A percentile compares a stretch with the other conserved stretches of the same genome.
phyloP scores from a whole-genome alignment of 2,329 filamentous ascomycete genomes.

The Hymenotorrendiella dingleyae region DNA sequence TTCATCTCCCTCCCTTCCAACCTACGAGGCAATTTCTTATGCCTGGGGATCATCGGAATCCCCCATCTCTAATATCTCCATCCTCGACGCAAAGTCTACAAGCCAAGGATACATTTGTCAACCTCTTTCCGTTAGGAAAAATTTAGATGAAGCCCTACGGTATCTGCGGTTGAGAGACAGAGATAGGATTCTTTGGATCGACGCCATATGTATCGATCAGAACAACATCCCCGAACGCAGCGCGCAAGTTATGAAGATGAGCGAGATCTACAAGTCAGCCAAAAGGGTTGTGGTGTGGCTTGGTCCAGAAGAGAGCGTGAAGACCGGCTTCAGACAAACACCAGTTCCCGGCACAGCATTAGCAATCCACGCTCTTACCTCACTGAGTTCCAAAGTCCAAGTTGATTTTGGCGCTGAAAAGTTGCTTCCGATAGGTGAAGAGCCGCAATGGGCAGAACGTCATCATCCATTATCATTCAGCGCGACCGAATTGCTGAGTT shows the following conservation, averaged over 20 bases:
- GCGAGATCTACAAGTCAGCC: slow-evolving; percentile 16
- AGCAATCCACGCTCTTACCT: not conserved
- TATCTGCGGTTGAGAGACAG: not conserved
- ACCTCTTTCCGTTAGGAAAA: not conserved
- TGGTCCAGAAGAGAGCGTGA: slow-evolving; percentile 3
- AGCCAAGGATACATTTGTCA: no score
- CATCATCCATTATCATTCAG: not conserved
- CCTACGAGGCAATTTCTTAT: no score
- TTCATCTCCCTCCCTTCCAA: no score
- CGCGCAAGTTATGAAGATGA: slow-evolving; percentile 20
- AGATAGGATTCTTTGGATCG: slow-evolving; percentile 9
- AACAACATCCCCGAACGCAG: slow-evolving; percentile 10
- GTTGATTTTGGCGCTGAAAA: not conserved
- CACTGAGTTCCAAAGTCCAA: not conserved
- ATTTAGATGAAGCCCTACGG: not conserved
- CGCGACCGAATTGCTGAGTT: not conserved
- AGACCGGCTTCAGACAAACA: no score
- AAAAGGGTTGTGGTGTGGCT: slow-evolving; percentile 18
- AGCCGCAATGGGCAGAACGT: not conserved
- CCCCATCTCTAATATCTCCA: no score
- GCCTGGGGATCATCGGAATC: no score
- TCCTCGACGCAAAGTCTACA: no score
- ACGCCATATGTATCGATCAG: slow-evolving; percentile 21
- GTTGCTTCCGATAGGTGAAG: not conserved
- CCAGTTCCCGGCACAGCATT: not conserved